Evolutionary conservation across 345 rosid species (phyloP).

Genomic region (Citrus medica): DNA sequence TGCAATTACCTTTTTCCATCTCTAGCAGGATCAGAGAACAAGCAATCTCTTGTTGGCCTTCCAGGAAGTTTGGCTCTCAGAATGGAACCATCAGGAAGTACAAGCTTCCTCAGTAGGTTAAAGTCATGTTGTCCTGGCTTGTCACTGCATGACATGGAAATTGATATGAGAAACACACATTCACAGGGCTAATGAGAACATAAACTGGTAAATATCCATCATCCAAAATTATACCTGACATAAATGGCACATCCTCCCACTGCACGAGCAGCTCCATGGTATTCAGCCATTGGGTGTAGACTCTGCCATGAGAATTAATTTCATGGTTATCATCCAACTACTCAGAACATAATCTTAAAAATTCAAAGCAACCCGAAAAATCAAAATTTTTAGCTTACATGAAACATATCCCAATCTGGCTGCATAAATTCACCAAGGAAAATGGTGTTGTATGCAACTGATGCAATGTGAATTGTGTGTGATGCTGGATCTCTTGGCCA

Average conservation of each 20-base stretch:
- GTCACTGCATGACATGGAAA: constrained; percentile 35
- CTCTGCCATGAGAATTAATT: constrained; percentile 34
- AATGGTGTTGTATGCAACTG: constrained; percentile 63
- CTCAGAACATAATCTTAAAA: not conserved
- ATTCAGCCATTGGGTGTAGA: constrained; percentile 69
- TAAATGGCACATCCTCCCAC: constrained; percentile 64
- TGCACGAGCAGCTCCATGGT: constrained; percentile 69
- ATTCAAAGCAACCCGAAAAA: not conserved
- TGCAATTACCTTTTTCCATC: constrained; percentile 53
- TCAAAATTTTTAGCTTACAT: constrained; percentile 31
- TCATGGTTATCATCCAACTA: not conserved
- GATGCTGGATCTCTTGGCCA: constrained; percentile 70
- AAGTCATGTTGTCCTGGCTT: constrained; percentile 74
- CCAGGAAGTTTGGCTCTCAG: constrained; percentile 70
- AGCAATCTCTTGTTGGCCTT: constrained; percentile 63
- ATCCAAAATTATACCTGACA: constrained; percentile 38
- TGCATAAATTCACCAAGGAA: constrained; percentile 76
- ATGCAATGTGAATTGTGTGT: constrained; percentile 70
- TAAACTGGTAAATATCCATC: not conserved
- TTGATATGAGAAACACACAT: not conserved
- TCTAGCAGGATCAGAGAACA: constrained; percentile 60
- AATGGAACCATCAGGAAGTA: constrained; percentile 66
- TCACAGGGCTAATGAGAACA: not conserved
- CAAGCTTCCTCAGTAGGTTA: constrained; percentile 54
- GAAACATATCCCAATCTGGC: constrained; percentile 82